Percentiles rank a stretch among this genome's conserved stretches.
phyloP scores from a whole-genome alignment of 139 green algal genomes.

The Tetratostichococcus sp. region DNA sequence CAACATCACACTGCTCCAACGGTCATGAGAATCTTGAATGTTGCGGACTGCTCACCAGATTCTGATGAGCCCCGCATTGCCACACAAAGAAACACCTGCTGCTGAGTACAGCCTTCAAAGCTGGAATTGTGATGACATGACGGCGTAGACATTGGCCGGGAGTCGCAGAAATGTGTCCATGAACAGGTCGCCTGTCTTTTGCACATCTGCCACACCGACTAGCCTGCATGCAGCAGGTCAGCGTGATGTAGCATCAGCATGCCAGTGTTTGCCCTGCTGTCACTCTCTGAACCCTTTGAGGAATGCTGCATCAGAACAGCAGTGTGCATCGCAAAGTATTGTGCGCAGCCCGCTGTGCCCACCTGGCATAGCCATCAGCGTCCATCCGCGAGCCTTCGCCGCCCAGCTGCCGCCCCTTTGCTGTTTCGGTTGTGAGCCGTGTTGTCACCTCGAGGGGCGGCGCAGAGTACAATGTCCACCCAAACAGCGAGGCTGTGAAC shows the following conservation, averaged over 20 bases:
- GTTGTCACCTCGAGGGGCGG: constrained; percentile 51
- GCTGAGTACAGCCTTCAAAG: constrained; percentile 22
- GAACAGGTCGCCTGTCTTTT: constrained; percentile 51
- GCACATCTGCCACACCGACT: constrained; percentile 60
- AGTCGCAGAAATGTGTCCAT: constrained; percentile 76
- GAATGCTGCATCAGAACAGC: no score
- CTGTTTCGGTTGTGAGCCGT: constrained; percentile 59
- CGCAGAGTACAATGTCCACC: background rate
- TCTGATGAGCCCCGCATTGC: no score
- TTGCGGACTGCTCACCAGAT: no score
- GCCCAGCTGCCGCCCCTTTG: constrained; percentile 29
- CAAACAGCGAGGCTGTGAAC: constrained; percentile 47
- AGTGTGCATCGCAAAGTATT: no score
- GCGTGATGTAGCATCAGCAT: background rate
- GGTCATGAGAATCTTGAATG: no score
- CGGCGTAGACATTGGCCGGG: constrained; percentile 68
- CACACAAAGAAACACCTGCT: no score
- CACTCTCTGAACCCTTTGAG: no score
- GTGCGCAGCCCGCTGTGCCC: no score
- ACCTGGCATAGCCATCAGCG: constrained; percentile 20
- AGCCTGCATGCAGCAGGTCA: constrained; percentile 32
- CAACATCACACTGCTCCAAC: no score
- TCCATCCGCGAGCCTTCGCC: constrained; percentile 30
- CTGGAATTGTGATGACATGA: constrained; percentile 51
- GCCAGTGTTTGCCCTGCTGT: no score